A percentile compares a stretch with the other conserved stretches of the same genome.
Evolutionary conservation across 176 grass and related monocot species (phyloP).

Genomic region (Microstegium vimineum): DNA sequence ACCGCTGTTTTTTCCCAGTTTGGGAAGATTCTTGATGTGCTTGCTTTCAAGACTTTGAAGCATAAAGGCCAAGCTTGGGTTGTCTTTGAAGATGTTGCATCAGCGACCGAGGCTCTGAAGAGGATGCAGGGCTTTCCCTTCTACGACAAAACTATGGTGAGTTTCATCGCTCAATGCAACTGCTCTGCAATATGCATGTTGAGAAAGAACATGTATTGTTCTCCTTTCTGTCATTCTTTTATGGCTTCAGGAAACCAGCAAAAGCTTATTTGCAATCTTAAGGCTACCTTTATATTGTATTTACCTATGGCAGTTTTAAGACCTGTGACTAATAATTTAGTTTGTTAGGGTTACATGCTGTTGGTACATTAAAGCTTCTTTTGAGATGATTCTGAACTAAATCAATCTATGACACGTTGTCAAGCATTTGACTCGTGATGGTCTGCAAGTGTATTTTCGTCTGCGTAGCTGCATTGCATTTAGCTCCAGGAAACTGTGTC

Average conservation of each 20-base stretch:
- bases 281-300: background rate
- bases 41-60: conserved; percentile 96
- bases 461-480: conserved; percentile 4
- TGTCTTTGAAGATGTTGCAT: conserved; percentile 82
- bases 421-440: background rate
- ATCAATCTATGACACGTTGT: background rate
- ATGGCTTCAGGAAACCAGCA: background rate
- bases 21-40: conserved; percentile 92
- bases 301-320: background rate
- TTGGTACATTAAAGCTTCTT: no score
- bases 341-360: background rate
- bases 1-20: conserved; percentile 92
- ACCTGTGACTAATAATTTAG: background rate
- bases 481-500: background rate
- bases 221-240: background rate
- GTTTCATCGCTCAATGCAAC: no score
- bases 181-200: no score
- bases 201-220: background rate
- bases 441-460: background rate
- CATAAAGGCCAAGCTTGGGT: conserved; percentile 98
- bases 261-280: background rate
- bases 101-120: conserved; percentile 80
- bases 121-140: conserved; percentile 95
- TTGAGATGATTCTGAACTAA: no score
- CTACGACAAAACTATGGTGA: conserved; percentile 94